A percentile compares a stretch with the other conserved stretches of the same genome.
Evolutionary conservation across 257 asterid species (phyloP).

Genomic region (Petrea volubilis): DNA sequence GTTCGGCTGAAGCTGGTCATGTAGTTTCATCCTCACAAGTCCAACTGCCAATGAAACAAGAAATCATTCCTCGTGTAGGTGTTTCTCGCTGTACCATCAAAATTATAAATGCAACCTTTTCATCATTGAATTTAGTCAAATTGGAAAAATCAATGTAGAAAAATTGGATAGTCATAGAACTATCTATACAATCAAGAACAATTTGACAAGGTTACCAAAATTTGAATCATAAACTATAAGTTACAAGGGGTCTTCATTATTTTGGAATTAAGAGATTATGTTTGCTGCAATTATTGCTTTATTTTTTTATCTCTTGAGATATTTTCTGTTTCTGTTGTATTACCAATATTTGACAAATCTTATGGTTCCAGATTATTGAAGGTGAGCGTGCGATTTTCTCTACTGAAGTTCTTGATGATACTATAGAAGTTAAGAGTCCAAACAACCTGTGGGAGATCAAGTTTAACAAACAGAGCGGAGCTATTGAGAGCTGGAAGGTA

Average conservation of each 20-base stretch:
- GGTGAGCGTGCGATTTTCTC: slow-evolving; percentile 34
- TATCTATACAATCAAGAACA: no score
- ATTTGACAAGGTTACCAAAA: no score
- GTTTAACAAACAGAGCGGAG: slow-evolving; percentile 64
- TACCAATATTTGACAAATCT: slow-evolving; percentile 14
- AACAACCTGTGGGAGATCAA: slow-evolving; percentile 74
- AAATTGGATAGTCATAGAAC: no score
- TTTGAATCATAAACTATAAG: no score
- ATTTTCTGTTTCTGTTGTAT: slow-evolving; percentile 12
- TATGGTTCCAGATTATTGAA: slow-evolving; percentile 47
- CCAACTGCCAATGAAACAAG: slow-evolving; percentile 57
- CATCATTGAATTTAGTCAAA: no score
- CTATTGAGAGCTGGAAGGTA: slow-evolving; percentile 92
- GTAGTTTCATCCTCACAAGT: slow-evolving; percentile 79
- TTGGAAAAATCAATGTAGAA: no score
- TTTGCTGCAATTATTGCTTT: no score
- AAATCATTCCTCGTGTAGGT: slow-evolving; percentile 64
- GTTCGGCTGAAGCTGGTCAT: slow-evolving; percentile 90
- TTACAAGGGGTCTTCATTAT: no score
- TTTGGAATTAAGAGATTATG: no score
- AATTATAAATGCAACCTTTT: no score
- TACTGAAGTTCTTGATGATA: slow-evolving; percentile 52
- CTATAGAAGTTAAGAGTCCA: slow-evolving; percentile 50
- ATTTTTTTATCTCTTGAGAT: slow-evolving; percentile 6
- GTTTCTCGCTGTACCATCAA: slow-evolving; percentile 21